These are phyloP conservation scores for Erythrobasidium hasegawianum DNA, from an alignment of 1,284 basidiomycete species.

Conservation along the genomic window DNA sequence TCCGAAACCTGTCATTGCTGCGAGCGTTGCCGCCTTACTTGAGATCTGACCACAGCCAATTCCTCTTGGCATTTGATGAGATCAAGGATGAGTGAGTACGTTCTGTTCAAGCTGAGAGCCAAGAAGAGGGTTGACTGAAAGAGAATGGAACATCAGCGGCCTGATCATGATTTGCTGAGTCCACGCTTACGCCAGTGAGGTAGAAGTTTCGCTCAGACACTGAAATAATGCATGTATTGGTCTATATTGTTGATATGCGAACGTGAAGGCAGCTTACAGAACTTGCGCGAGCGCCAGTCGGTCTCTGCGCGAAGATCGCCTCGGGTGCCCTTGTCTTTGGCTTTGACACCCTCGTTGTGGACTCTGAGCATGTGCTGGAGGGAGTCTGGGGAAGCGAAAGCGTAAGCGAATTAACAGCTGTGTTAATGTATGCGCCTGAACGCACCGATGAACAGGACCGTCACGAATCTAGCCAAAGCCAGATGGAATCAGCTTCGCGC, in stretches of 20 bases:
- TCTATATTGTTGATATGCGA: neutral
- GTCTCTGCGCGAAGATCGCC: constrained; percentile 45
- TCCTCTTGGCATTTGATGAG: constrained; percentile 53
- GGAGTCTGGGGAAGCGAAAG: constrained; percentile 21
- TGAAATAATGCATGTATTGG: neutral
- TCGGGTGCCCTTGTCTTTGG: constrained; percentile 33
- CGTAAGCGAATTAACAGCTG: neutral
- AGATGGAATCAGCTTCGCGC: neutral
- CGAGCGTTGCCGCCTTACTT: neutral
- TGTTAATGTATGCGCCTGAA: neutral
- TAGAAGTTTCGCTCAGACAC: constrained; percentile 43
- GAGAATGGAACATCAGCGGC: neutral
- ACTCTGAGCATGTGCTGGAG: constrained; percentile 37
- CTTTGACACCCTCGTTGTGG: constrained; percentile 32
- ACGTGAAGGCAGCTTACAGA: constrained; percentile 36
- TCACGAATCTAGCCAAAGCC: constrained; percentile 21
- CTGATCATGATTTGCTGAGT: neutral
- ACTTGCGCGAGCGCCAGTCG: constrained; percentile 47
- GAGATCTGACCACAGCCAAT: constrained; percentile 41
- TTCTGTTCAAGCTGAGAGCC: constrained; percentile 48
- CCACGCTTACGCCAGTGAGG: constrained; percentile 37
- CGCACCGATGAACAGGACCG: constrained; percentile 33
- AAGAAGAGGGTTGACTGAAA: constrained; percentile 50
- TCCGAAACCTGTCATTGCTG: neutral
- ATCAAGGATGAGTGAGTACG: constrained; percentile 52